Evolutionary conservation across 768 basidiomycete species (phyloP).

Genomic region (Leccinum imitatum): DNA sequence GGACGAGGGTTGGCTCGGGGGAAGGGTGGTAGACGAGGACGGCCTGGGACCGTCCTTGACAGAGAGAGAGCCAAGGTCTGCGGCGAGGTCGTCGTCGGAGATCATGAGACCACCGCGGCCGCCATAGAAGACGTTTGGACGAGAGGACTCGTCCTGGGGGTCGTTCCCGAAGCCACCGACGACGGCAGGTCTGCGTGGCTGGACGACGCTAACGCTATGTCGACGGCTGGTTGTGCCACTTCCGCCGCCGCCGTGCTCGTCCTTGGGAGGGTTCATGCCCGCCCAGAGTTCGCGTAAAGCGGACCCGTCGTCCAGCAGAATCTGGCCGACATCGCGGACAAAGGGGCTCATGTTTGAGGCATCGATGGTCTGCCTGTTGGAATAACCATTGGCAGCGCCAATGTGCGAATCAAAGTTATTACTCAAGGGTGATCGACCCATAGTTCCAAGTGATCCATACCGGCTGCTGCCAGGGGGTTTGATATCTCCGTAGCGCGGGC

Average conservation of each 20-base stretch:
- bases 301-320: slow-evolving; percentile 70
- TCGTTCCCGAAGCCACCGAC: slow-evolving; percentile 60
- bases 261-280: slow-evolving; percentile 61
- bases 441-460: slow-evolving; percentile 59
- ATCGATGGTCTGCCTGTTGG: slow-evolving; percentile 45
- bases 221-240: slow-evolving; percentile 82
- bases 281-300: slow-evolving; percentile 76
- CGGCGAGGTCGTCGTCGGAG: slow-evolving; percentile 79
- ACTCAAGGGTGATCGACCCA: slow-evolving; percentile 56
- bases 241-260: slow-evolving; percentile 65
- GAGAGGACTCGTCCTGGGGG: slow-evolving; percentile 39
- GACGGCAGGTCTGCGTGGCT: slow-evolving; percentile 63
- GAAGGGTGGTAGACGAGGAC: slow-evolving; percentile 46
- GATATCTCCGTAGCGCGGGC: slow-evolving; percentile 56
- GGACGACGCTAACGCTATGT: slow-evolving; percentile 82
- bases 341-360: slow-evolving; percentile 84
- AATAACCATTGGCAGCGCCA: slow-evolving; percentile 47
- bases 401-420: slow-evolving; percentile 49
- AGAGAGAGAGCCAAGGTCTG: slow-evolving; percentile 63
- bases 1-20: slow-evolving; percentile 70
- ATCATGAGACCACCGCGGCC: slow-evolving; percentile 63
- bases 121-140: slow-evolving; percentile 37
- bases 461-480: slow-evolving; percentile 62
- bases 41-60: slow-evolving; percentile 37
- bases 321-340: slow-evolving; percentile 78